Evolutionary conservation across 2,329 filamentous ascomycete species (phyloP).

Genomic region (Trichoderma citrinoviride): DNA sequence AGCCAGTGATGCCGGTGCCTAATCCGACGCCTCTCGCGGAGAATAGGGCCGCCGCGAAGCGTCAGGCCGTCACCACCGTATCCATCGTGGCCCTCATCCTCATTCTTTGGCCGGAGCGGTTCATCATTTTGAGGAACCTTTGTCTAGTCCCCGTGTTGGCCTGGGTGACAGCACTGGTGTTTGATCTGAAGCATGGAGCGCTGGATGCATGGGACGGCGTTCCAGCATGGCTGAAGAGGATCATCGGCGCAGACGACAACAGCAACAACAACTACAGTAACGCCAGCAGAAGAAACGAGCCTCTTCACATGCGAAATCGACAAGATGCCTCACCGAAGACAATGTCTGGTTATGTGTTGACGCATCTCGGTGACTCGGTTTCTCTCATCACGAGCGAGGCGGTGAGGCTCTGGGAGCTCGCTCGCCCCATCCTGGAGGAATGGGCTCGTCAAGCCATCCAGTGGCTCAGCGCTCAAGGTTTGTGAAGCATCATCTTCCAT

Average conservation of each 20-base stretch:
- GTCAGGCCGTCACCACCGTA: constrained; percentile 15
- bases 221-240: constrained; percentile 11
- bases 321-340: neutral
- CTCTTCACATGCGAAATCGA: neutral
- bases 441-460: neutral
- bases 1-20: neutral
- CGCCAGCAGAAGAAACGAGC: neutral
- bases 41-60: constrained; percentile 7
- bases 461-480: neutral
- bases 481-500: neutral
- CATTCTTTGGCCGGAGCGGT: constrained; percentile 14
- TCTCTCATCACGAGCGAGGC: neutral
- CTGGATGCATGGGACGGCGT: constrained; percentile 13
- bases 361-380: neutral
- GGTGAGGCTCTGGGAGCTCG: neutral
- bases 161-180: constrained; percentile 8
- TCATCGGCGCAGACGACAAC: constrained; percentile 11
- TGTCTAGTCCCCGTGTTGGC: constrained; percentile 9
- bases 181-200: constrained; percentile 8
- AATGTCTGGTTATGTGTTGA: neutral
- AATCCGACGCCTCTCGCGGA: neutral
- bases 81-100: constrained; percentile 1
- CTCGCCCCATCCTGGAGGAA: neutral
- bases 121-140: constrained; percentile 6
- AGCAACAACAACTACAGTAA: neutral